These are phyloP conservation scores for Stentor coeruleus DNA, from an alignment of 73 alveolate genomes.

Conservation along the genomic window DNA sequence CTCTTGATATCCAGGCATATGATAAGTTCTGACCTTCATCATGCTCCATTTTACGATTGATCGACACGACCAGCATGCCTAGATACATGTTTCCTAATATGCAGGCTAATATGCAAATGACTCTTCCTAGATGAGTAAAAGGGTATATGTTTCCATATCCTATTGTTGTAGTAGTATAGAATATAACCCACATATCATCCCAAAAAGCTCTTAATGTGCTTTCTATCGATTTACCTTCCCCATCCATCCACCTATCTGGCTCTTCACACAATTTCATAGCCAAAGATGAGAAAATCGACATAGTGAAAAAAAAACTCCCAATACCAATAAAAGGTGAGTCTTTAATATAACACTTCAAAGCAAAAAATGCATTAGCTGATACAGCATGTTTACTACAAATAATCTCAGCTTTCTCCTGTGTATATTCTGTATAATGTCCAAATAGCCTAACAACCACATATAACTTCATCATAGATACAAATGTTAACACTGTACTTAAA, in stretches of 20 bases:
- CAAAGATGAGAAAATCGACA: neutral
- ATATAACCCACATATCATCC: neutral
- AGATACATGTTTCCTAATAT: conserved; percentile 18
- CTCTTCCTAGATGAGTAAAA: conserved; percentile 21
- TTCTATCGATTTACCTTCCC: neutral
- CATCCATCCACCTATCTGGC: neutral
- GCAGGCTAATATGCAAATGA: neutral
- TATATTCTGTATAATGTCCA: neutral
- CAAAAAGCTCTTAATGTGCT: neutral
- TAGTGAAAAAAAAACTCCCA: neutral
- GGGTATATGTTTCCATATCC: conserved; percentile 22
- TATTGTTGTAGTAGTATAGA: conserved; percentile 10
- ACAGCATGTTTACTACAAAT: neutral
- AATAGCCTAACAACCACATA: neutral
- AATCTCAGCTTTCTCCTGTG: conserved; percentile 5
- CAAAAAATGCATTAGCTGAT: neutral
- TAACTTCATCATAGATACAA: neutral
- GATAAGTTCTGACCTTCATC: conserved; percentile 7
- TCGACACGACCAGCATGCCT: neutral
- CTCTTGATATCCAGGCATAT: conserved; percentile 21
- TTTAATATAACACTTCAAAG: neutral
- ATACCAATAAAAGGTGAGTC: conserved; percentile 9
- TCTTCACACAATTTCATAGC: neutral
- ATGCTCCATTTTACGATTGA: neutral
- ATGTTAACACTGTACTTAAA: neutral